Conservation (phyloP, 768 basidiomycete genomes). For the Suillus brevipes region DNA sequence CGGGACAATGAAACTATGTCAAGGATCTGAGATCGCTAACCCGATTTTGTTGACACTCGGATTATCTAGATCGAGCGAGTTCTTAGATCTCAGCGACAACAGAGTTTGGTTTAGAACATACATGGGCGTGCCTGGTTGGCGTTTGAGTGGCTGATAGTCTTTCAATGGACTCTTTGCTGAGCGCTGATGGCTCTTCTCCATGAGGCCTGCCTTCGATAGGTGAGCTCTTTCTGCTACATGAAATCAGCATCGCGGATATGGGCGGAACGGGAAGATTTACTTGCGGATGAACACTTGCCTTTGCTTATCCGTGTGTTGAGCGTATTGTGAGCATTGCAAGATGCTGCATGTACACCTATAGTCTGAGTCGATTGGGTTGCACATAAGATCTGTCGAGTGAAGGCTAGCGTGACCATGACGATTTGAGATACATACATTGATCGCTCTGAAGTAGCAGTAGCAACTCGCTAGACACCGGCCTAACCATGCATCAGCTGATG, state of each 20-base stretch:
- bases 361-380: too few relatives aligned
- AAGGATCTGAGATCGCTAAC: background rate
- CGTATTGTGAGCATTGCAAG: too few relatives aligned
- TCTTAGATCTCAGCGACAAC: background rate
- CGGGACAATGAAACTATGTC: background rate
- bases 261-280: background rate
- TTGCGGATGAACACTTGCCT: background rate
- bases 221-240: background rate
- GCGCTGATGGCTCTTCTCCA: too few relatives aligned
- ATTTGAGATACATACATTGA: too few relatives aligned
- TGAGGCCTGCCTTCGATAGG: background rate
- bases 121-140: background rate
- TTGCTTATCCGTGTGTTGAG: too few relatives aligned
- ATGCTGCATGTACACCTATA: too few relatives aligned
- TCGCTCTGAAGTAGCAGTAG: too few relatives aligned
- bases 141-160: too few relatives aligned
- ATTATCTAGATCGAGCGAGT: background rate
- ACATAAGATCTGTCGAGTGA: too few relatives aligned
- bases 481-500: too few relatives aligned
- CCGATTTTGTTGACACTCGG: background rate
- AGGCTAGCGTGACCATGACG: too few relatives aligned
- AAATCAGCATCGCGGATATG: background rate
- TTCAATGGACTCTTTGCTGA: background rate
- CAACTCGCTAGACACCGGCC: too few relatives aligned
- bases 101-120: background rate